These are phyloP conservation scores for Chenopodium formosanum DNA, from an alignment of 148 eudicot species.

Conservation along the genomic window DNA sequence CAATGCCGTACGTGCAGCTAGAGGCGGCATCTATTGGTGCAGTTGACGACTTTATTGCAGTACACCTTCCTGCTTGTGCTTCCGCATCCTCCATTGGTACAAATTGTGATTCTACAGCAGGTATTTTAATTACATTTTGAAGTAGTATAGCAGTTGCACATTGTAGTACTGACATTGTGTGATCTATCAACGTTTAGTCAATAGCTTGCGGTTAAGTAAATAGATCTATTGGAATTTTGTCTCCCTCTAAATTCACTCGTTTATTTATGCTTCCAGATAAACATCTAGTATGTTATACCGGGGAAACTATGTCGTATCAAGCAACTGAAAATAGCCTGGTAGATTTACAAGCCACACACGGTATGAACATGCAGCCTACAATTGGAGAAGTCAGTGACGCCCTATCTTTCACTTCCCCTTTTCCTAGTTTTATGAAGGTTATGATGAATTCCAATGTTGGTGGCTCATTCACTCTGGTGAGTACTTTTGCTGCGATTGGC, in stretches of 20 bases:
- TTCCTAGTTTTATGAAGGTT: constrained; percentile 66
- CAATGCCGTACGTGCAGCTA: constrained; percentile 8
- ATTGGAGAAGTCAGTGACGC: constrained; percentile 51
- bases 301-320: constrained; percentile 10
- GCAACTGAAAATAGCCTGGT: constrained; percentile 6
- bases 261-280: constrained; percentile 25
- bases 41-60: constrained; percentile 7
- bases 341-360: constrained; percentile 7
- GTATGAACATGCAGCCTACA: constrained; percentile 32
- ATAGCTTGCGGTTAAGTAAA: background rate
- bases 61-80: constrained; percentile 9
- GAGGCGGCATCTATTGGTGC: constrained; percentile 8
- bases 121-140: background rate
- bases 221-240: background rate
- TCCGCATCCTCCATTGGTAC: background rate
- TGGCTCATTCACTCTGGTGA: constrained; percentile 69
- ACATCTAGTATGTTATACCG: constrained; percentile 17
- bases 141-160: background rate
- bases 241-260: background rate
- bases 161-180: background rate
- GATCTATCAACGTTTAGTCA: background rate
- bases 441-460: constrained; percentile 72
- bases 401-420: constrained; percentile 55
- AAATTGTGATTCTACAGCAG: background rate
- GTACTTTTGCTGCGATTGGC: constrained; percentile 17